A percentile compares a stretch with the other conserved stretches of the same genome.
Evolutionary conservation across 129 eudicot species (phyloP).

Genomic region (Chrysanthemum seticuspe): DNA sequence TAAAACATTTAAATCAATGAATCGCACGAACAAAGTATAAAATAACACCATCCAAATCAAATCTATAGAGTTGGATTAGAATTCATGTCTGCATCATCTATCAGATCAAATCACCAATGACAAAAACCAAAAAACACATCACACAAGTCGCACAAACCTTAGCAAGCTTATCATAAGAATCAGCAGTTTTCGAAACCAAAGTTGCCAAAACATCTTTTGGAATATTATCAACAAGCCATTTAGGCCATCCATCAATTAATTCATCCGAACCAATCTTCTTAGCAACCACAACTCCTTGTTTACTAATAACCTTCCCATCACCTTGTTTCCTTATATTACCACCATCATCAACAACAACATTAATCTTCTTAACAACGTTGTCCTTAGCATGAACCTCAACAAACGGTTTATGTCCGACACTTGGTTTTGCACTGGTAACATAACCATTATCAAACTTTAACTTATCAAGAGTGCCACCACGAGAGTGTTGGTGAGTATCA

Average conservation of each 20-base stretch:
- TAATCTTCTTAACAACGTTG: slow-evolving; percentile 16
- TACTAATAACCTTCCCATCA: slow-evolving; percentile 18
- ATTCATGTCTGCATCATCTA: neutral
- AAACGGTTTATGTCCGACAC: slow-evolving; percentile 22
- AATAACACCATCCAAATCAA: slow-evolving; percentile 1
- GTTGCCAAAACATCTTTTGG: slow-evolving; percentile 51
- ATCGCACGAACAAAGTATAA: slow-evolving; percentile 4
- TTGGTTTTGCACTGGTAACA: slow-evolving; percentile 28
- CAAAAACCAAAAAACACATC: neutral
- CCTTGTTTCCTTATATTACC: slow-evolving; percentile 18
- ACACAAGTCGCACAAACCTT: slow-evolving; percentile 47
- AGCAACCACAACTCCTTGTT: slow-evolving; percentile 19
- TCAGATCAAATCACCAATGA: neutral
- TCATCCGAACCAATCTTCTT: slow-evolving; percentile 58
- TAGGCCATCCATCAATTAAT: slow-evolving; percentile 73
- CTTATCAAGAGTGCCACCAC: slow-evolving; percentile 31
- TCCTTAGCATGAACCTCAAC: slow-evolving; percentile 24
- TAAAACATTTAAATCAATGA: neutral
- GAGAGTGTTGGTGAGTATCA: slow-evolving; percentile 25
- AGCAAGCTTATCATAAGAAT: slow-evolving; percentile 78
- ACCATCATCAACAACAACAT: slow-evolving; percentile 5
- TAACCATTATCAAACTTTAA: slow-evolving; percentile 53
- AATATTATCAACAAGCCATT: slow-evolving; percentile 72
- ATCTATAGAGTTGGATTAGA: neutral
- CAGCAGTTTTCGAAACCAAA: slow-evolving; percentile 65